Evolutionary conservation across 2,329 filamentous ascomycete genomes (phyloP).

Genomic region (Arthrobotrys entomopaga): DNA sequence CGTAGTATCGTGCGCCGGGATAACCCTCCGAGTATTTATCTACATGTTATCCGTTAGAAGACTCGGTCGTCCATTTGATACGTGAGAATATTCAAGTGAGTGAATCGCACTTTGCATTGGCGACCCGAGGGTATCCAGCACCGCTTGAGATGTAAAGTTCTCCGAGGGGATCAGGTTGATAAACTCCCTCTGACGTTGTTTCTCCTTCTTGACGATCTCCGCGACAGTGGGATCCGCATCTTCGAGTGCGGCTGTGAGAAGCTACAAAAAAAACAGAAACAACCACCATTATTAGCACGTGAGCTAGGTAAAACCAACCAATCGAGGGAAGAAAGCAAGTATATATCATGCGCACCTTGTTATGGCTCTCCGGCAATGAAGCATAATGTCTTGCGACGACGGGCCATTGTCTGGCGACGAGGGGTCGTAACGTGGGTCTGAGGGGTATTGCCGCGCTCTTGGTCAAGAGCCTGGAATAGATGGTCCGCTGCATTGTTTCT

Average conservation of each 20-base stretch:
- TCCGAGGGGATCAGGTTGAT: conserved; percentile 97
- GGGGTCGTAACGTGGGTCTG: conserved; percentile 20
- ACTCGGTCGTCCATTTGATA: no score
- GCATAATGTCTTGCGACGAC: conserved; percentile 34
- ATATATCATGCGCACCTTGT: conserved; percentile 27
- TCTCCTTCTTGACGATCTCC: conserved; percentile 94
- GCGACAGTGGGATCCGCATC: conserved; percentile 87
- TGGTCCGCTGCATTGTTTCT: conserved; percentile 47
- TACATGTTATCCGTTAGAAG: not conserved
- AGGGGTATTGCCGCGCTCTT: conserved; percentile 1
- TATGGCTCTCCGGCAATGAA: conserved; percentile 48
- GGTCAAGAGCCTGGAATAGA: conserved; percentile 33
- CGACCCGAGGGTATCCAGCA: conserved; percentile 89
- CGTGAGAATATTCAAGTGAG: no score
- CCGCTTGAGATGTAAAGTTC: conserved; percentile 93
- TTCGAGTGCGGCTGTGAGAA: conserved; percentile 81
- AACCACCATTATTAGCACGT: not conserved
- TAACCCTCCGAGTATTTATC: conserved; percentile 97
- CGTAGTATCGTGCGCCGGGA: conserved; percentile 94
- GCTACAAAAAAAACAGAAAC: conserved; percentile 64
- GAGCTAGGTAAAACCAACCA: not conserved
- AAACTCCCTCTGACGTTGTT: conserved; percentile 94
- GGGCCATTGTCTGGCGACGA: conserved; percentile 33
- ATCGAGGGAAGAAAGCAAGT: not conserved
- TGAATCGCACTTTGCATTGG: conserved; percentile 87